Conservation (phyloP, 148 eudicot genomes). For the Heliosperma pusillum region DNA sequence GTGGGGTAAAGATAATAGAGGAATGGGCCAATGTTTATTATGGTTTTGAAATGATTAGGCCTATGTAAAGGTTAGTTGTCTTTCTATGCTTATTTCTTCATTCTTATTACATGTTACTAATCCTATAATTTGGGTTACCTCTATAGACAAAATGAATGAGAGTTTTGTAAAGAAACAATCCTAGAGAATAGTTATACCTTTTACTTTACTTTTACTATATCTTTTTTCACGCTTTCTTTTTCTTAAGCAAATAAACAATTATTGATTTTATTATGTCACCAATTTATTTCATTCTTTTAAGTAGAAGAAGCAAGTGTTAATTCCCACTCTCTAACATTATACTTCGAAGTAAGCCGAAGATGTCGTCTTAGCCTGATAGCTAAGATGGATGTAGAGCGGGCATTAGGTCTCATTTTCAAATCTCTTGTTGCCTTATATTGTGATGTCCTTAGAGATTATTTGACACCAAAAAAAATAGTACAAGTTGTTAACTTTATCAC, state of each 20-base stretch:
- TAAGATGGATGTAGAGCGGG: too few relatives aligned
- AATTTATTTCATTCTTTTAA: too few relatives aligned
- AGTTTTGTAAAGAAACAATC: conserved; percentile 26
- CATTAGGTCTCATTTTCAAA: too few relatives aligned
- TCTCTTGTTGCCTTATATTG: too few relatives aligned
- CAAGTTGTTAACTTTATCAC: too few relatives aligned
- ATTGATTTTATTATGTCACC: too few relatives aligned
- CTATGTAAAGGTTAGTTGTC: conserved; percentile 25
- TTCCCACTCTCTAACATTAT: too few relatives aligned
- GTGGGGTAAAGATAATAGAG: conserved; percentile 8
- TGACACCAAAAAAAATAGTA: too few relatives aligned
- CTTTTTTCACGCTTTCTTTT: not conserved
- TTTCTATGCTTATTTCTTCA: conserved; percentile 21
- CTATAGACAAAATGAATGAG: conserved; percentile 12
- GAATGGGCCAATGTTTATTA: conserved; percentile 10
- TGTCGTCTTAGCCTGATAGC: too few relatives aligned
- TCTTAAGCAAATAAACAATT: not conserved
- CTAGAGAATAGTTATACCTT: conserved; percentile 13
- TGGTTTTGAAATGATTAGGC: conserved; percentile 4
- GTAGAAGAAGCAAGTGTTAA: too few relatives aligned
- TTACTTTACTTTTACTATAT: conserved; percentile 14
- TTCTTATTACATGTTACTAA: conserved; percentile 25
- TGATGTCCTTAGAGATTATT: too few relatives aligned
- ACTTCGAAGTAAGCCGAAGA: too few relatives aligned
- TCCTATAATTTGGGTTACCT: conserved; percentile 13